Base-by-base conservation (phyloP, 352 stramenopile genomes). In the Globisporangium irregulare region DNA sequence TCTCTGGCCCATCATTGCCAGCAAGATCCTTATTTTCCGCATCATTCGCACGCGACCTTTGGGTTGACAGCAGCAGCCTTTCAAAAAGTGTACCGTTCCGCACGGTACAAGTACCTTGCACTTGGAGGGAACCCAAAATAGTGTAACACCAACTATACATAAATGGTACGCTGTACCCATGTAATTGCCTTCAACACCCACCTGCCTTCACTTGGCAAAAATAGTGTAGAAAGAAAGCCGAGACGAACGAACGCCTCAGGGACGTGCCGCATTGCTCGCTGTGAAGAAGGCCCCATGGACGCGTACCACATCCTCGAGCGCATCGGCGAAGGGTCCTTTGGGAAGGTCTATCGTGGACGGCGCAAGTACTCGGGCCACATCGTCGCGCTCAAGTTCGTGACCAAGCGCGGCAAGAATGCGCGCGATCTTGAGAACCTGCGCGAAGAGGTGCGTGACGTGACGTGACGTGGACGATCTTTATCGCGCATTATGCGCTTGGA, bases 351-450 rank as follows among this genome's bases (percentile, higher is more conserved):
- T 54, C 81, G 85, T 14, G 87, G 85, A 1, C 77, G 89, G 8
- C 84, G 87, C 72, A 95, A 95, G 76, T 95, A 88, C 71, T 87
- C 87, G 10, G 87, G 87, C 34, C 90, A 97, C 66, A 91, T 96
- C 62, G 91, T 97, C 14, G 93, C 93, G 66, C 89, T 98, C 55
- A 98, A 98, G 75, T 98, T 98, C 71, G 97, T 98, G 34, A 87
- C 85, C 51, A 98, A 98, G 75, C 88, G 96, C 51, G 91, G 90
- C 59, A 98, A 98, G 77, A 97, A 76, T 53, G 82, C 86, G n/a
- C 89, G 86, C 50, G 93, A 98, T 69, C 72, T 98, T 14, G 73
- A 87, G 43, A 97, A 97, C 67, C 78, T 98, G 29, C 90, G 95
- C 38, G 81, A 97, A 74, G 95, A 98, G 82, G 86, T 94, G 68